Evolutionary conservation across 768 basidiomycete genomes (phyloP).

Genomic region (Serendipita sp.): DNA sequence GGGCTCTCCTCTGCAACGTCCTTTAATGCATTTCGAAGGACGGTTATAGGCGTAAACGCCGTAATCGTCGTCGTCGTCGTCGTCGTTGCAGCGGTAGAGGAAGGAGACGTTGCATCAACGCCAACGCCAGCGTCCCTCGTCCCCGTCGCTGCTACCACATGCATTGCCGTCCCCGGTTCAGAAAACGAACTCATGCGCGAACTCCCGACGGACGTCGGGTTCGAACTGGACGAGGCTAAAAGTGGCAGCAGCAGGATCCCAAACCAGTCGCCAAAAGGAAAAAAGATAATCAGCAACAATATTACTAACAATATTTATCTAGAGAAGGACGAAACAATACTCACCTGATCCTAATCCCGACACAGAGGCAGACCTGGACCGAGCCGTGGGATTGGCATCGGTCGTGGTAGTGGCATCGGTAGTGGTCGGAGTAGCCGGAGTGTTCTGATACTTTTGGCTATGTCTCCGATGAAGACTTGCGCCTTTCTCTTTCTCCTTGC

Average conservation of each 20-base stretch:
- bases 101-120: neutral
- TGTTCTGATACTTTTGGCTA: no score
- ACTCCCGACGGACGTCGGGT: constrained; percentile 1
- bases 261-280: neutral
- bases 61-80: neutral
- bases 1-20: neutral
- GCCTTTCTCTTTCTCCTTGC: neutral
- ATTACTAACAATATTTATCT: no score
- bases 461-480: no score
- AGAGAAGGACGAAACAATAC: no score
- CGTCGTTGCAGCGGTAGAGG: neutral
- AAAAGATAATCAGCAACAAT: no score
- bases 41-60: neutral
- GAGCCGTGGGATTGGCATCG: no score
- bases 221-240: neutral
- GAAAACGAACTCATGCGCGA: constrained; percentile 4
- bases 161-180: neutral
- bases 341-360: no score
- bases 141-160: no score
- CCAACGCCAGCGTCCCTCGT: no score
- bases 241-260: neutral
- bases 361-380: no score
- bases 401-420: no score
- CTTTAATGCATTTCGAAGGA: neutral
- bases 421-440: no score